Evolutionary conservation across 371 early-diverging fungal species (phyloP).

Genomic region (Mortierella sp.): DNA sequence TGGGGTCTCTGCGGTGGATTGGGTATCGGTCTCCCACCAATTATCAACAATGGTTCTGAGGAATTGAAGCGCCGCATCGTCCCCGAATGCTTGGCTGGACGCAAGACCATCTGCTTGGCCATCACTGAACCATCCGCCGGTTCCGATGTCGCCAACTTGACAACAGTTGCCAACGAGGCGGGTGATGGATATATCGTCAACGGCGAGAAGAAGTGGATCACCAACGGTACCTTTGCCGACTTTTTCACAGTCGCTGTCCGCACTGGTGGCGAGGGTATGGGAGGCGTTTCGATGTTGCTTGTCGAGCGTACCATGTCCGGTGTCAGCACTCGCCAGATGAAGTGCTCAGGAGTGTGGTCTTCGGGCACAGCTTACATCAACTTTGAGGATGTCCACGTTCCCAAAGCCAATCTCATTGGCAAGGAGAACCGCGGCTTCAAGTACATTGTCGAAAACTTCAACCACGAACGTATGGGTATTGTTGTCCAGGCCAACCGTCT

Average conservation of each 20-base stretch:
- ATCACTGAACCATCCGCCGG: conserved; percentile 79
- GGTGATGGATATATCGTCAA: conserved; percentile 84
- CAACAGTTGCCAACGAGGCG: conserved; percentile 76
- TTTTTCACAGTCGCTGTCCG: conserved; percentile 75
- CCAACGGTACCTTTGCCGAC: conserved; percentile 88
- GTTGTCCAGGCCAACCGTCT: conserved; percentile 88
- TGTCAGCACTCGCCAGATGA: conserved; percentile 84
- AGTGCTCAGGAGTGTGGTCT: conserved; percentile 83
- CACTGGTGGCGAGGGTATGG: conserved; percentile 87
- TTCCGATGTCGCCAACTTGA: conserved; percentile 85
- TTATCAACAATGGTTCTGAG: conserved; percentile 78
- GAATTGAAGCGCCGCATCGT: conserved; percentile 77
- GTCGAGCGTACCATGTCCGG: conserved; percentile 86
- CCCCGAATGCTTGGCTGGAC: conserved; percentile 75
- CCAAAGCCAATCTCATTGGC: conserved; percentile 84
- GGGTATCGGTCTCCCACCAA: conserved; percentile 82
- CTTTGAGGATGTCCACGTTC: conserved; percentile 90
- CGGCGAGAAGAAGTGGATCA: conserved; percentile 91
- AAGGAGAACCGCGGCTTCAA: conserved; percentile 91
- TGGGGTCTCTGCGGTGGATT: conserved; percentile 86
- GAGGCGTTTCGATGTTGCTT: conserved; percentile 81
- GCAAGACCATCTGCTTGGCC: conserved; percentile 82
- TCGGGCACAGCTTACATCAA: conserved; percentile 81
- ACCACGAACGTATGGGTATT: conserved; percentile 83
- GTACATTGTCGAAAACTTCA: conserved; percentile 81